Base-by-base conservation (phyloP, 2,329 filamentous ascomycete genomes). In the Venturia aucupariae region DNA sequence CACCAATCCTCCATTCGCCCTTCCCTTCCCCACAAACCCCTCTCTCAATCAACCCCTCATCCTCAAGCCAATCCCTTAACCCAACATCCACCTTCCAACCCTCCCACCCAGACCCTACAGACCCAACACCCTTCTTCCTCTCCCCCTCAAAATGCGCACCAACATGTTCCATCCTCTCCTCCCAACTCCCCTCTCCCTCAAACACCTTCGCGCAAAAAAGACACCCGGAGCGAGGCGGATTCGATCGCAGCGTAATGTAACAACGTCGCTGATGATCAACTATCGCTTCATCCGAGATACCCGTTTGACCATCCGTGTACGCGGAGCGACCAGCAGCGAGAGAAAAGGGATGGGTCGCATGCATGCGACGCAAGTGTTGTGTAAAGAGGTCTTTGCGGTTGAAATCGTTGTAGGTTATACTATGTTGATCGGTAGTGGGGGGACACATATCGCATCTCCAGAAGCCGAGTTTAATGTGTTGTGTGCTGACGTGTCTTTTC, bases 341-440 rank as follows among this genome's bases (percentile, higher is more conserved):
- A 64, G 41, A 57, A 44, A 44, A 17, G 22, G 68, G 65, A 13
- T 69, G 65, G 15, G 80, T 74, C 0, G 84, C 80, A 72, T 97
- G 92, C 90, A 95, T 95, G 59, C 93, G 88, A 6, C 90, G 84
- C 2, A 93, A 81, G 72, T 97, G 93, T 71, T 96, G 91, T 0
- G 88, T 90, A 77, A 92, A 96, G 11, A 97, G 84, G 71, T 97
- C 92, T 73, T 95, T 96, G 71, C 92, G 88, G 75, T 95, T 95
- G 79, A 96, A 96, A 74, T 85, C 86, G 69, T 88, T 86, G 46
- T 73, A 69, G 57, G 66, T 68, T 19, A 68, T 48, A 67, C 68
- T 65, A 39, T 72, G 69, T 22, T 70, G 66, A 63, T 72, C 69
- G 24, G 68, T 72, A 42, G n/a, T 66, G n/a, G 65, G 73, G 6